Evolutionary conservation across 163 green algal species (phyloP).

Genomic region (Volvox carteri): DNA sequence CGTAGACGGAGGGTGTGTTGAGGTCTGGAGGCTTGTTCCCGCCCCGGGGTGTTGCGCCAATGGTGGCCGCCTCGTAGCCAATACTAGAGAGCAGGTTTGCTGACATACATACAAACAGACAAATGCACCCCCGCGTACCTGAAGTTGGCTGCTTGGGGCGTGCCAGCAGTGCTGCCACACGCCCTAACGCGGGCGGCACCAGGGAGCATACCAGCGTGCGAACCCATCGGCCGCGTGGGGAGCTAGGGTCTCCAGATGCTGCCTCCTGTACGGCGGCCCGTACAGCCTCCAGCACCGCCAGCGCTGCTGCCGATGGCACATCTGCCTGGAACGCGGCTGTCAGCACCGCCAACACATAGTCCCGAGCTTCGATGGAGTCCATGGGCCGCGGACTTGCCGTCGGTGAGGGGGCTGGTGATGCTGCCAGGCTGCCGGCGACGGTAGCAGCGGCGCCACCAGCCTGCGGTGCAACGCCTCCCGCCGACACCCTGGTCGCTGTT

Average conservation of each 20-base stretch:
- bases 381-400: not conserved
- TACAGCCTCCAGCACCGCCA: conserved; percentile 38
- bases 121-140: too few relatives aligned
- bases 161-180: conserved; percentile 30
- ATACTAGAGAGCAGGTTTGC: too few relatives aligned
- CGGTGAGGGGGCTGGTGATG: not conserved
- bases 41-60: too few relatives aligned
- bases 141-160: conserved; percentile 15
- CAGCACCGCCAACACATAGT: not conserved
- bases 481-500: too few relatives aligned
- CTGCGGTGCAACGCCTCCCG: too few relatives aligned
- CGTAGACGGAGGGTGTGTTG: too few relatives aligned
- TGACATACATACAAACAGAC: too few relatives aligned
- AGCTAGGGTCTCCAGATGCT: not conserved
- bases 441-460: not conserved
- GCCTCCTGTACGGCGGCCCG: conserved; percentile 12
- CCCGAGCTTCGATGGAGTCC: not conserved
- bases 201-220: conserved; percentile 15
- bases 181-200: not conserved
- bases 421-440: not conserved
- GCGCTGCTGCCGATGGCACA: not conserved
- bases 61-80: too few relatives aligned
- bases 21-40: too few relatives aligned
- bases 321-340: not conserved
- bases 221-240: not conserved